phyloP scores from a whole-genome alignment of 768 basidiomycete species.

The Lyophyllum decastes region DNA sequence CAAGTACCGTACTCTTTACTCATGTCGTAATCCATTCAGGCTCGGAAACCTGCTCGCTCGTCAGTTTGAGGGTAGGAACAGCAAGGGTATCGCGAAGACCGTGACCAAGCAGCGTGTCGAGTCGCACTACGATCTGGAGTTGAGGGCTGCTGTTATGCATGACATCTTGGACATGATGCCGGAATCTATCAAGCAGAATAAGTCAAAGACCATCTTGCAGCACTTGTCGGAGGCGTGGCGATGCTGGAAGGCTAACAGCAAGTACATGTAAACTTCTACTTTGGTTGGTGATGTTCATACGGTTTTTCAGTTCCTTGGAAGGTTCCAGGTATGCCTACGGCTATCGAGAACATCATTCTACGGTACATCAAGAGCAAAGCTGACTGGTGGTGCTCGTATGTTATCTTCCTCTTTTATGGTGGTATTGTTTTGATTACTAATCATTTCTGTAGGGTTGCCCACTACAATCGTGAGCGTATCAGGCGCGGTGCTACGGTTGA shows the following conservation, averaged over 20 bases:
- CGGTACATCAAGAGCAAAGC: conserved; percentile 99
- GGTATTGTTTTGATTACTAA: background rate
- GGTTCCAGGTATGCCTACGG: conserved; percentile 98
- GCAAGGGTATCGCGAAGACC: conserved; percentile 95
- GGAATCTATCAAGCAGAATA: conserved; percentile 98
- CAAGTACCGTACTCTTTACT: background rate
- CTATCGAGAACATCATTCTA: conserved; percentile 98
- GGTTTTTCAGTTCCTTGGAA: conserved; percentile 87
- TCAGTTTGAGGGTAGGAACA: conserved; percentile 98
- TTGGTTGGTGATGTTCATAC: conserved; percentile 4
- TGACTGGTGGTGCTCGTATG: conserved; percentile 96
- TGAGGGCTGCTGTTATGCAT: conserved; percentile 99
- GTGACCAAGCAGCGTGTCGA: conserved; percentile 99
- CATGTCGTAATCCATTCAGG: conserved; percentile 33
- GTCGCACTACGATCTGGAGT: conserved; percentile 96
- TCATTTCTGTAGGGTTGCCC: conserved; percentile 66
- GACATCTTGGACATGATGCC: conserved; percentile 99
- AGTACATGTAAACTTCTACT: conserved; percentile 21
- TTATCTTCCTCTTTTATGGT: conserved; percentile 9
- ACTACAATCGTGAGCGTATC: conserved; percentile 98
- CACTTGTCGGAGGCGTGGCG: conserved; percentile 99
- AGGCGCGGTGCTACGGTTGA: conserved; percentile 95
- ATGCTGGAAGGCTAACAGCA: conserved; percentile 93
- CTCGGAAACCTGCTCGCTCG: conserved; percentile 95
- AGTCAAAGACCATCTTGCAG: conserved; percentile 99